A percentile compares a stretch with the other conserved stretches of the same genome.
These are phyloP conservation scores for Myxozyma geophila DNA, from an alignment of 805 yeast species.

Conservation along the genomic window DNA sequence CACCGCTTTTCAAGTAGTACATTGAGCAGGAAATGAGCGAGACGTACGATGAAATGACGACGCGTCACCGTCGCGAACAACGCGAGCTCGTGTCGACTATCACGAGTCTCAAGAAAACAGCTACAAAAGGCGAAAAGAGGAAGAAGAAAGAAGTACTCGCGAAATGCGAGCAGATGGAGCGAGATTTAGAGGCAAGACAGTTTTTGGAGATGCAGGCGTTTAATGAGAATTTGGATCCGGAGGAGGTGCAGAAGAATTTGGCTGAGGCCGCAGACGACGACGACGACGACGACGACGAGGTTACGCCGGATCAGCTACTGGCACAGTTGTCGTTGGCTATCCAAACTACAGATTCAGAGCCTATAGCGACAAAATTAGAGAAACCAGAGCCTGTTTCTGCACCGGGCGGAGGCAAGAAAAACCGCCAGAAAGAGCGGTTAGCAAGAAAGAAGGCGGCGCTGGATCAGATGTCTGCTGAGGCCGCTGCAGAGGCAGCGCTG, in stretches of 20 bases:
- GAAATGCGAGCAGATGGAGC: constrained; percentile 65
- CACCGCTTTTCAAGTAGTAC: neutral
- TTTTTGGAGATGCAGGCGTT: constrained; percentile 51
- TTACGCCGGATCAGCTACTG: constrained; percentile 55
- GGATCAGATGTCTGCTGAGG: constrained; percentile 65
- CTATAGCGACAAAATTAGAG: neutral
- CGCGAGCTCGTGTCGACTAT: constrained; percentile 67
- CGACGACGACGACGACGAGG: constrained; percentile 40
- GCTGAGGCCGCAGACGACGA: constrained; percentile 26
- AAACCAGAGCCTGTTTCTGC: neutral
- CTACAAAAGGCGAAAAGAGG: constrained; percentile 68
- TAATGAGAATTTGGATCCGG: neutral
- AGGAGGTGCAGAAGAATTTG: constrained; percentile 25
- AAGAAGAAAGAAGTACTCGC: constrained; percentile 68
- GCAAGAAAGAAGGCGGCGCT: constrained; percentile 76
- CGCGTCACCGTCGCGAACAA: constrained; percentile 70
- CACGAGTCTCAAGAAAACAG: constrained; percentile 81
- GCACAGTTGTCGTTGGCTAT: constrained; percentile 57
- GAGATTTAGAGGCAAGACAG: constrained; percentile 59
- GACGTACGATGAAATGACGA: constrained; percentile 55
- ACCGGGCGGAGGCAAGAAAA: constrained; percentile 50
- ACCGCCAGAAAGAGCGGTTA: constrained; percentile 81
- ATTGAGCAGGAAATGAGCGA: constrained; percentile 39
- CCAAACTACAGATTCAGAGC: neutral
- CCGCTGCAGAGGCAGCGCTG: constrained; percentile 66